Evolutionary conservation across 148 eudicot species (phyloP).

Genomic region (Dianthus caryophyllus): DNA sequence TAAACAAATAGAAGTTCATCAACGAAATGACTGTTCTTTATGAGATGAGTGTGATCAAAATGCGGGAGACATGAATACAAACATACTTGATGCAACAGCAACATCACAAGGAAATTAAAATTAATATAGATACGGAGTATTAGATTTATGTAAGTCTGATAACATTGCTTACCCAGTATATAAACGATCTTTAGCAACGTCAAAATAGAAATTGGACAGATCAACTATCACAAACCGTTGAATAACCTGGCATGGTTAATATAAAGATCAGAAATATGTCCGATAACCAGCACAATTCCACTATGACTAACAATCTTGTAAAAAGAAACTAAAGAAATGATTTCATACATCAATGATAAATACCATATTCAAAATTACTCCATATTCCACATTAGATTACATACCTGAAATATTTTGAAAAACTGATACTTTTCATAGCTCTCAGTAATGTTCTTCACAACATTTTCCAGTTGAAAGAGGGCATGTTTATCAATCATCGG

Average conservation of each 20-base stretch:
- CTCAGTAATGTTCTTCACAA: constrained; percentile 69
- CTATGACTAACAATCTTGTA: not conserved
- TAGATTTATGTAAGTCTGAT: not conserved
- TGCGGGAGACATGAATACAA: not conserved
- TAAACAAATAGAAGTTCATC: not conserved
- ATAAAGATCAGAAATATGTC: constrained; percentile 15
- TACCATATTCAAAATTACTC: not conserved
- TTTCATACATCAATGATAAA: not conserved
- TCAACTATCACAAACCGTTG: constrained; percentile 94
- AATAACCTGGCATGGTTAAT: constrained; percentile 48
- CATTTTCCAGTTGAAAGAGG: constrained; percentile 79
- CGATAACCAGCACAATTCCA: constrained; percentile 5
- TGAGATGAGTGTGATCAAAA: not conserved
- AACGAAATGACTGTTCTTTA: not conserved
- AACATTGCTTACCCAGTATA: constrained; percentile 70
- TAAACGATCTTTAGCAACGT: constrained; percentile 92
- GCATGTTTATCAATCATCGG: constrained; percentile 91
- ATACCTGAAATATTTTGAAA: constrained; percentile 91
- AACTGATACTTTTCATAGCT: constrained; percentile 89
- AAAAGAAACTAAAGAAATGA: not conserved
- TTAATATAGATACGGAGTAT: not conserved
- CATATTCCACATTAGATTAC: not conserved
- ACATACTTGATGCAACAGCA: not conserved
- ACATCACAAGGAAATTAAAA: not conserved
- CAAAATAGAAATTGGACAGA: constrained; percentile 95